Evolutionary conservation across 2,329 filamentous ascomycete genomes (phyloP).

Genomic region (Aspergillus felis): DNA sequence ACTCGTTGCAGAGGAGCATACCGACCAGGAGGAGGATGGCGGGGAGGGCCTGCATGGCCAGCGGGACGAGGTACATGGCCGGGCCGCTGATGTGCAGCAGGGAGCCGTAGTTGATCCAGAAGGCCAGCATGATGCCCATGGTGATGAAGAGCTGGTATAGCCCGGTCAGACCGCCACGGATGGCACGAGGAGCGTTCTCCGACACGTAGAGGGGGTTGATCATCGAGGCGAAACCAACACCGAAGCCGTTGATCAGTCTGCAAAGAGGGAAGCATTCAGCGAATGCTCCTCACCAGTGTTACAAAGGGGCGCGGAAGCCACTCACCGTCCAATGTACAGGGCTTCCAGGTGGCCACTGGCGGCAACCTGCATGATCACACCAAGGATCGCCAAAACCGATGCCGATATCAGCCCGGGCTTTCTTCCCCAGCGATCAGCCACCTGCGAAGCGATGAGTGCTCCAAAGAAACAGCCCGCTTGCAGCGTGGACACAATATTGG

Average conservation of each 20-base stretch:
- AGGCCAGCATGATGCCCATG: conserved; percentile 39
- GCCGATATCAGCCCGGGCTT: conserved; percentile 53
- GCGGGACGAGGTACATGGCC: conserved; percentile 57
- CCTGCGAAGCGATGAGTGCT: conserved; percentile 48
- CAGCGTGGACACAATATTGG: conserved; percentile 68
- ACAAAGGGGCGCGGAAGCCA: conserved; percentile 9
- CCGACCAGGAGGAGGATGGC: conserved; percentile 57
- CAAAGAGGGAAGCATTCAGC: background rate
- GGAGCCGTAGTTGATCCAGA: conserved; percentile 55
- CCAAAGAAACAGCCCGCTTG: conserved; percentile 66
- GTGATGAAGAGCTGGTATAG: conserved; percentile 59
- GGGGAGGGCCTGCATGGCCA: conserved; percentile 62
- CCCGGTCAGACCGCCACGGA: conserved; percentile 57
- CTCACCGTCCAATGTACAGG: conserved; percentile 63
- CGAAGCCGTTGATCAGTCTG: conserved; percentile 50
- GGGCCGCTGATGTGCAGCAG: conserved; percentile 47
- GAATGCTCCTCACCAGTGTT: background rate
- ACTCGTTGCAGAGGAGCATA: conserved; percentile 63
- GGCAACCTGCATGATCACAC: conserved; percentile 61
- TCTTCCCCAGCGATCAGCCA: conserved; percentile 50
- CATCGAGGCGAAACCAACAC: conserved; percentile 50
- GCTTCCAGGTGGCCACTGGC: conserved; percentile 57
- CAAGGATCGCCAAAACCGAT: conserved; percentile 56
- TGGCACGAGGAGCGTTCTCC: conserved; percentile 57
- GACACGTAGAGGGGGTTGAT: conserved; percentile 59